Conservation (phyloP, 2,329 filamentous ascomycete species). For the Trichoderma arundinaceum region DNA sequence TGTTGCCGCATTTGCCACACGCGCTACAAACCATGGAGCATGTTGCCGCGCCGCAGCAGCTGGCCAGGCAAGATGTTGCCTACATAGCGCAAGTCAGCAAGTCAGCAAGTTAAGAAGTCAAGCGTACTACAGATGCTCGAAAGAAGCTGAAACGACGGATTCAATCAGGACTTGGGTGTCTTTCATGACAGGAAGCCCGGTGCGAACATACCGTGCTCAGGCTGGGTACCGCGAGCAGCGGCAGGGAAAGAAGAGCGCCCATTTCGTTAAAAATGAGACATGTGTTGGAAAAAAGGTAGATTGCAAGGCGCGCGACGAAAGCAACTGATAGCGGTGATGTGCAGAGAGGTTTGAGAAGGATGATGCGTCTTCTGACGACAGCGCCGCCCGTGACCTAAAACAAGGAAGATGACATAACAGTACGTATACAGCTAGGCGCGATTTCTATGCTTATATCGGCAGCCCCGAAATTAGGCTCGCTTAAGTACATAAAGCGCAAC, state of each 20-base stretch:
- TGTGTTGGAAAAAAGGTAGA: not conserved
- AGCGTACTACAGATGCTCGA: not conserved
- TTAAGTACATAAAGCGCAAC: conserved; percentile 3
- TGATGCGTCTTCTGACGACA: conserved; percentile 18
- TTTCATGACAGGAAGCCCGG: not conserved
- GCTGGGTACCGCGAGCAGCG: conserved; percentile 86
- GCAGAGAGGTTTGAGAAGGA: conserved; percentile 2
- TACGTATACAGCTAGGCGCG: not conserved
- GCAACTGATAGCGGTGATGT: not conserved
- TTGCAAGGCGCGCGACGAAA: conserved; percentile 11
- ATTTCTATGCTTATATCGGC: conserved; percentile 7
- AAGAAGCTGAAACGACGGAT: not conserved
- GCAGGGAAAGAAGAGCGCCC: conserved; percentile 90
- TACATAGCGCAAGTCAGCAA: conserved; percentile 43
- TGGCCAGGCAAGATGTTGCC: conserved; percentile 79
- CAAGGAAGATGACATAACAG: conserved; percentile 26
- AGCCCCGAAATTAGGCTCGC: not conserved
- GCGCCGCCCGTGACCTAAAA: conserved; percentile 14
- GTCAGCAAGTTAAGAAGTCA: not conserved
- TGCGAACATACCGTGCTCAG: conserved; percentile 73
- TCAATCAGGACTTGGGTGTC: not conserved
- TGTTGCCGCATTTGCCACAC: conserved; percentile 96
- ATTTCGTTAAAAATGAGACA: conserved; percentile 54
- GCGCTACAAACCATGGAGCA: conserved; percentile 95
- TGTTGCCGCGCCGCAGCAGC: conserved; percentile 95